Conservation (phyloP, 371 early-diverging fungal genomes). For the Catenaria anguillulae region DNA sequence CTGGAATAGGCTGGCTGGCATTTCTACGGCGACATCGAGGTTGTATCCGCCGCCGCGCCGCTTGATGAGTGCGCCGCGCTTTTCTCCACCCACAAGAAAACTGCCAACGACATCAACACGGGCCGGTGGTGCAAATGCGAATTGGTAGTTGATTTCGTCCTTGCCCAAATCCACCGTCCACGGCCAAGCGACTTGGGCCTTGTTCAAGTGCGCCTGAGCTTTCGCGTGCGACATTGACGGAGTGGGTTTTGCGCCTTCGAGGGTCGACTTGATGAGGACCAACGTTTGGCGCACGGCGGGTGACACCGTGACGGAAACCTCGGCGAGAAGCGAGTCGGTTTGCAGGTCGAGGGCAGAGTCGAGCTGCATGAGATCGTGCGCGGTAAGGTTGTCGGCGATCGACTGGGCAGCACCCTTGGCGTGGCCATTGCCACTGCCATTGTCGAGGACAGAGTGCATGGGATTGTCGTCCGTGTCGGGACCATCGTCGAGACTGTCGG, state of each 20-base stretch:
- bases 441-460: neutral
- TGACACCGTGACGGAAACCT: neutral
- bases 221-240: neutral
- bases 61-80: slow-evolving; percentile 44
- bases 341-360: slow-evolving; percentile 1
- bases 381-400: neutral
- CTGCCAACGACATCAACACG: slow-evolving; percentile 77
- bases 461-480: neutral
- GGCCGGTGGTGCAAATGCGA: slow-evolving; percentile 55
- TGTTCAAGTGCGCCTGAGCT: neutral
- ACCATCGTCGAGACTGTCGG: neutral
- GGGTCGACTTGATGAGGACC: neutral
- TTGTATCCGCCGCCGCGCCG: slow-evolving; percentile 37
- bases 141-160: slow-evolving; percentile 37
- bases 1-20: slow-evolving; percentile 69
- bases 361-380: neutral
- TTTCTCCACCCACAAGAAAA: slow-evolving; percentile 38
- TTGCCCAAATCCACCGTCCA: neutral
- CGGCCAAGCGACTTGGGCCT: neutral
- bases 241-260: neutral
- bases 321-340: neutral
- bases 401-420: neutral
- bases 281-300: neutral
- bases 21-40: slow-evolving; percentile 82
- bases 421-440: neutral